Conservation (phyloP, 2,329 filamentous ascomycete genomes). For the Tolypocladium inflatum region DNA sequence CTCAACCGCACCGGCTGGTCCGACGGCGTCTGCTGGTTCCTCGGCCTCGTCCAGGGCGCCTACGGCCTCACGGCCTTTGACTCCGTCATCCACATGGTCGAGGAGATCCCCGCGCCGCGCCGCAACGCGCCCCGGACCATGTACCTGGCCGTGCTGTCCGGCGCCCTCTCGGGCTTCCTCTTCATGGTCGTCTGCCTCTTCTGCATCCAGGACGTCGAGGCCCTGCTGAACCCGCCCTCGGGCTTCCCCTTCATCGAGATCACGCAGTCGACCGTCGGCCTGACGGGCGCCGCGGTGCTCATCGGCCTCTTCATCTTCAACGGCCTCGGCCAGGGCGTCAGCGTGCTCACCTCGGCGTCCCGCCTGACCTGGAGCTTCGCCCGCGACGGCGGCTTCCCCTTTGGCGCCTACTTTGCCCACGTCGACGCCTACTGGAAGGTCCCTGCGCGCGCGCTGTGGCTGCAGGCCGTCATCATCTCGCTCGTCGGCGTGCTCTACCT, state of each 20-base stretch:
- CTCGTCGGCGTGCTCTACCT: slow-evolving; percentile 45
- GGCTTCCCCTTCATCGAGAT: slow-evolving; percentile 41
- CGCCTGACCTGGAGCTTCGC: slow-evolving; percentile 45
- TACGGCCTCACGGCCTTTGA: slow-evolving; percentile 49
- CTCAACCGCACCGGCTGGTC: slow-evolving; percentile 38
- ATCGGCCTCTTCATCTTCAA: slow-evolving; percentile 46
- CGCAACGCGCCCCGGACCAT: slow-evolving; percentile 41
- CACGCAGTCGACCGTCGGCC: slow-evolving; percentile 23
- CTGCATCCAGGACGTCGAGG: slow-evolving; percentile 35
- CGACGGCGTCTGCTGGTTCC: slow-evolving; percentile 48
- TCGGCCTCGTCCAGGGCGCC: slow-evolving; percentile 45
- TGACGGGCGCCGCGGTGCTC: slow-evolving; percentile 31
- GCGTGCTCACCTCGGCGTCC: slow-evolving; percentile 39
- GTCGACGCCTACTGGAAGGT: slow-evolving; percentile 39
- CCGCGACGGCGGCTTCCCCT: slow-evolving; percentile 40
- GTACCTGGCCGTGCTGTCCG: slow-evolving; percentile 39
- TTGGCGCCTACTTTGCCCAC: slow-evolving; percentile 31
- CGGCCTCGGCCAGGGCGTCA: slow-evolving; percentile 42
- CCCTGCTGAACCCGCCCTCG: slow-evolving; percentile 26
- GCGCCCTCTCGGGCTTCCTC: slow-evolving; percentile 37
- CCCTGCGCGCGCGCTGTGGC: slow-evolving; percentile 41
- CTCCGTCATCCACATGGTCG: slow-evolving; percentile 48
- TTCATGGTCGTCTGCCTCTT: slow-evolving; percentile 44
- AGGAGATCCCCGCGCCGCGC: slow-evolving; percentile 43
- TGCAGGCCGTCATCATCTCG: slow-evolving; percentile 32